Percentiles rank a stretch among this genome's conserved stretches.
These are phyloP conservation scores for Trametes sanguinea DNA, from an alignment of 768 basidiomycete genomes.

Conservation along the genomic window DNA sequence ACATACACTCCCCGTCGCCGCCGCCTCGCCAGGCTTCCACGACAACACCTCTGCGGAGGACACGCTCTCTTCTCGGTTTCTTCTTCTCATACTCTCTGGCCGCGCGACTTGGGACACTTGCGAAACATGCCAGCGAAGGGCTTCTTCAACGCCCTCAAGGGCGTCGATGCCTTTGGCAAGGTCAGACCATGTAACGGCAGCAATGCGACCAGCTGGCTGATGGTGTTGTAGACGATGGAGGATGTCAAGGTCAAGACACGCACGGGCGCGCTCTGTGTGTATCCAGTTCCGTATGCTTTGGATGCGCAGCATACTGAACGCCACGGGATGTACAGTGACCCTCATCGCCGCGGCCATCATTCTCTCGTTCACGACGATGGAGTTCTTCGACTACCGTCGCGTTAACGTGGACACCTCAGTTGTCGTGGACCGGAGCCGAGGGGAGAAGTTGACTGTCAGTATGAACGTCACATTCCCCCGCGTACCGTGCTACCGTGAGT, in stretches of 20 bases:
- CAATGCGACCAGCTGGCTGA: no score
- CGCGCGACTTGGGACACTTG: conserved; percentile 22
- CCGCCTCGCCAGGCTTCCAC: conserved; percentile 4
- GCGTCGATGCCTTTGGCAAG: conserved; percentile 99
- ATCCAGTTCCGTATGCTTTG: not conserved
- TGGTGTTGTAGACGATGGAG: conserved; percentile 78
- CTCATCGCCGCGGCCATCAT: conserved; percentile 91
- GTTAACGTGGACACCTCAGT: conserved; percentile 89
- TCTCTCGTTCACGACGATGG: conserved; percentile 85
- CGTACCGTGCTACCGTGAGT: conserved; percentile 96
- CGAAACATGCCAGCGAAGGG: conserved; percentile 55
- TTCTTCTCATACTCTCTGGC: conserved; percentile 17
- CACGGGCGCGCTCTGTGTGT: conserved; percentile 84
- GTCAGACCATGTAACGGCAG: conserved; percentile 44
- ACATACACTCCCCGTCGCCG: not conserved
- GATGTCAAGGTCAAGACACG: conserved; percentile 99
- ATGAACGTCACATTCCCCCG: conserved; percentile 94
- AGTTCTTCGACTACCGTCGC: conserved; percentile 93
- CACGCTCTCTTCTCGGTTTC: conserved; percentile 14
- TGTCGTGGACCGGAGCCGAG: conserved; percentile 91
- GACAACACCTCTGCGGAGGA: conserved; percentile 10
- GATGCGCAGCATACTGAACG: not conserved
- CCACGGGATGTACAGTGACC: conserved; percentile 64
- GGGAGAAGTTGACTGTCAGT: conserved; percentile 90
- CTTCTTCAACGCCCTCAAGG: conserved; percentile 75